Percentiles rank a stretch among this genome's conserved stretches.
These are phyloP conservation scores for Fonsecaea erecta DNA, from an alignment of 2,329 filamentous ascomycete species.

Conservation along the genomic window DNA sequence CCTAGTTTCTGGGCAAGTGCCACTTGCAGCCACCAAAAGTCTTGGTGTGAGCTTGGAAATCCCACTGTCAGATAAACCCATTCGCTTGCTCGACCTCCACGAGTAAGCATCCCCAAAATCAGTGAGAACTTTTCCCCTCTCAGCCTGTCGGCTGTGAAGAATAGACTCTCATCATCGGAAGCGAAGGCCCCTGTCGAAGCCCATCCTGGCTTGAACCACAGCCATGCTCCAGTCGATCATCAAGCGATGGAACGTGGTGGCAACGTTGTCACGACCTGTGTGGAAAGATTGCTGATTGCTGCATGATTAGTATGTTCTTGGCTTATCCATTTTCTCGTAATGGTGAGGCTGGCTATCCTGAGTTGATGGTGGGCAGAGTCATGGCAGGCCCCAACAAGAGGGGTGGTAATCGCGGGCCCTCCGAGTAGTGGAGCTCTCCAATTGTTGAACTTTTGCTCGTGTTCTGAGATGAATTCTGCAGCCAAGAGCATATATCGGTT, in stretches of 20 bases:
- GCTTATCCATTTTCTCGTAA: slow-evolving; percentile 5
- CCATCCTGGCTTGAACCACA: not conserved
- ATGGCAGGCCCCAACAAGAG: not conserved
- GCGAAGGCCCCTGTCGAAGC: not conserved
- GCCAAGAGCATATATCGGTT: slow-evolving; percentile 11
- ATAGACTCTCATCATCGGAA: not conserved
- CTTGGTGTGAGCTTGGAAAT: slow-evolving; percentile 16
- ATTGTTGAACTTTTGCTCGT: slow-evolving; percentile 16
- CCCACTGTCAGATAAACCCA: slow-evolving; percentile 5
- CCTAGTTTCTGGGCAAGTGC: not conserved
- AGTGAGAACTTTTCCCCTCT: not conserved
- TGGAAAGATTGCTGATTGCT: slow-evolving; percentile 11
- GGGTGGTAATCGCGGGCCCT: slow-evolving; percentile 9
- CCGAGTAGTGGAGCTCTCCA: not conserved
- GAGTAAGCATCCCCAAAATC: not conserved
- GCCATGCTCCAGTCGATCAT: not conserved
- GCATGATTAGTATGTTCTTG: slow-evolving; percentile 18
- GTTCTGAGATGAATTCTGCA: not conserved
- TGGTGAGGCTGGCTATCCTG: not conserved
- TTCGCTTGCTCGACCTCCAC: not conserved
- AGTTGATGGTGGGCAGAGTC: not conserved
- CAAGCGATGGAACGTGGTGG: slow-evolving; percentile 17
- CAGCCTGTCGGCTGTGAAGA: slow-evolving; percentile 1
- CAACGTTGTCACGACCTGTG: slow-evolving; percentile 5
- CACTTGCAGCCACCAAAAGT: slow-evolving; percentile 6